Percentiles rank a stretch among this genome's conserved stretches.
Evolutionary conservation across 371 early-diverging fungal genomes (phyloP).

Genomic region (Mortierella sp.): DNA sequence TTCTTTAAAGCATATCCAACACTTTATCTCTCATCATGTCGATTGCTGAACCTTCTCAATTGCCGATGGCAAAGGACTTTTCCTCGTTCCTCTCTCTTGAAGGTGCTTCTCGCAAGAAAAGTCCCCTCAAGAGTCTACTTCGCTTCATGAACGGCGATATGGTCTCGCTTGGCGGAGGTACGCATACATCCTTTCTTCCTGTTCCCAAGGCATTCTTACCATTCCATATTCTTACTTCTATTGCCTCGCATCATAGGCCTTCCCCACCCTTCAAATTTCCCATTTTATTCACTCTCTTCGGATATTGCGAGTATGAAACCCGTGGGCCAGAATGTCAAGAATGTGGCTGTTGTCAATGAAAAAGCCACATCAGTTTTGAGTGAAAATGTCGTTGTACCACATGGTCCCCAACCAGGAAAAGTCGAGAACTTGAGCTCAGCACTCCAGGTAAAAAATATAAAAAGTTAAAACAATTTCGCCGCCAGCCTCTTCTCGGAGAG

Average conservation of each 20-base stretch:
- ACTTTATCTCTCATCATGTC: constrained; percentile 9
- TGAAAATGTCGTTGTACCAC: constrained; percentile 43
- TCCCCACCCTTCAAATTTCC: constrained; percentile 70
- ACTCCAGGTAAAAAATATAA: constrained; percentile 32
- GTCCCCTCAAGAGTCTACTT: constrained; percentile 45
- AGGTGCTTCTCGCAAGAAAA: constrained; percentile 52
- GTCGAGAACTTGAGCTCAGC: constrained; percentile 37
- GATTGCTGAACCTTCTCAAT: constrained; percentile 3
- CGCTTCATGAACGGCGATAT: constrained; percentile 47
- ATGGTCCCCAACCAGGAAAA: constrained; percentile 39
- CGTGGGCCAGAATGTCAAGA: too few species aligned
- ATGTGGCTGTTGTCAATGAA: constrained; percentile 9
- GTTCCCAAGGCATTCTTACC: too few species aligned
- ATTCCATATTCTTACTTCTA: not conserved
- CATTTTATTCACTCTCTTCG: constrained; percentile 61
- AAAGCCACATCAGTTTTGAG: not conserved
- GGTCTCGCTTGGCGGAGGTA: constrained; percentile 56
- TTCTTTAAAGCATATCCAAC: not conserved
- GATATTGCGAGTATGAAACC: constrained; percentile 59
- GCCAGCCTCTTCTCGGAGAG: not conserved
- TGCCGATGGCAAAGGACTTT: constrained; percentile 54
- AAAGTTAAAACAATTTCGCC: not conserved
- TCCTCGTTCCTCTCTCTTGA: constrained; percentile 46
- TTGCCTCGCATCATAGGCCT: constrained; percentile 49
- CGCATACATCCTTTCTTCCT: not conserved